These are phyloP conservation scores for Candida rishiriensis DNA, from an alignment of 805 yeast species.

Conservation along the genomic window DNA sequence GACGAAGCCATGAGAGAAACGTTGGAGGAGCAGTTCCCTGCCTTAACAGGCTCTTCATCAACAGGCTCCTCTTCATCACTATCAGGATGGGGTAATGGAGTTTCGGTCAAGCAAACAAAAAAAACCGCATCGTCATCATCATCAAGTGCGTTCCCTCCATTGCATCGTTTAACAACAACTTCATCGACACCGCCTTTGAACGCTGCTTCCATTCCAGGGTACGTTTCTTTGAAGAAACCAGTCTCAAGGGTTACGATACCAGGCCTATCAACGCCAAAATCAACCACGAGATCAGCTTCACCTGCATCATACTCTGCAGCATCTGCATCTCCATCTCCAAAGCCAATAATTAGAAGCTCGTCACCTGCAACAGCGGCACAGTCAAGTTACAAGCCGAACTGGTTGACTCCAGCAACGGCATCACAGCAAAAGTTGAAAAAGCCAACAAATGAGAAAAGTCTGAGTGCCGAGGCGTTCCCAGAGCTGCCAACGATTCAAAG, in stretches of 20 bases:
- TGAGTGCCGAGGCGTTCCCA: constrained; percentile 27
- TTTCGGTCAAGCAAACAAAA: neutral
- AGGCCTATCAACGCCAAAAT: no score
- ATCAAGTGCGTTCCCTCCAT: constrained; percentile 11
- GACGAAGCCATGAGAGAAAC: constrained; percentile 21
- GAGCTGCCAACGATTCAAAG: constrained; percentile 34
- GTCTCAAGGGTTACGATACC: neutral
- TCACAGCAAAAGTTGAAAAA: neutral
- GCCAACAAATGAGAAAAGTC: constrained; percentile 1
- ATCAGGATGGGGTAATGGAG: constrained; percentile 8
- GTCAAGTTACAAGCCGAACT: constrained; percentile 11
- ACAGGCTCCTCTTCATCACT: constrained; percentile 1
- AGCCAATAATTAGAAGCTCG: constrained; percentile 4
- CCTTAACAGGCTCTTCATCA: constrained; percentile 31
- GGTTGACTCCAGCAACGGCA: constrained; percentile 4
- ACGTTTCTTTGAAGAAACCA: constrained; percentile 18
- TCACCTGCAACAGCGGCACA: constrained; percentile 8
- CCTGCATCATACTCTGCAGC: constrained; percentile 8
- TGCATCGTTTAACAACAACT: neutral
- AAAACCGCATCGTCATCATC: neutral
- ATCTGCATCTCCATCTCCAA: constrained; percentile 28
- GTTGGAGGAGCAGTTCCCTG: constrained; percentile 44
- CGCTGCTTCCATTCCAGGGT: constrained; percentile 14
- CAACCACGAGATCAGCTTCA: neutral
- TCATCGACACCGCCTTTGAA: constrained; percentile 8